These are phyloP conservation scores for Trametes coccinea DNA, from an alignment of 768 basidiomycete genomes.

Conservation along the genomic window DNA sequence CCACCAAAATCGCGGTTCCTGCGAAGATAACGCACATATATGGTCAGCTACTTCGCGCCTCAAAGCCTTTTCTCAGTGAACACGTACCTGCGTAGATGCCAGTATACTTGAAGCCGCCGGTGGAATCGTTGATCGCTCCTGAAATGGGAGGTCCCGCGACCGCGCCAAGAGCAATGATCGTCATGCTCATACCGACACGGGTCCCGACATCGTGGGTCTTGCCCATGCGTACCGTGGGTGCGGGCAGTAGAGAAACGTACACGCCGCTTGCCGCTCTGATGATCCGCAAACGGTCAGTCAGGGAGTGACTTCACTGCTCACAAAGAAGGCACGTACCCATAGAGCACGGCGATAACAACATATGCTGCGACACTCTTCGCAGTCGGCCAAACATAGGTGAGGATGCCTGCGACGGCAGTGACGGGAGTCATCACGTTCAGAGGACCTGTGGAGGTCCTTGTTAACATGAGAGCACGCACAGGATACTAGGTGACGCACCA, in stretches of 20 bases:
- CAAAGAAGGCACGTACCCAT: slow-evolving; percentile 49
- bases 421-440: slow-evolving; percentile 69
- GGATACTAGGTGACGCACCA: slow-evolving; percentile 36
- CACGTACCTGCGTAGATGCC: not conserved
- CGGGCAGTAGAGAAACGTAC: slow-evolving; percentile 55
- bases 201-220: slow-evolving; percentile 45
- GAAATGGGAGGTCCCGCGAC: slow-evolving; percentile 71
- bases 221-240: slow-evolving; percentile 63
- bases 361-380: slow-evolving; percentile 39
- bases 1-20: not conserved
- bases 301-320: no score
- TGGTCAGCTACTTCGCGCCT: no score
- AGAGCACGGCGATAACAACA: slow-evolving; percentile 54
- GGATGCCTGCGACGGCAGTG: slow-evolving; percentile 49
- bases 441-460: slow-evolving; percentile 55
- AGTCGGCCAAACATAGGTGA: slow-evolving; percentile 73
- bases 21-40: not conserved
- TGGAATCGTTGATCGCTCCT: slow-evolving; percentile 58
- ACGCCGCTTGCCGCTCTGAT: slow-evolving; percentile 59
- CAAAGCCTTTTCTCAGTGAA: no score
- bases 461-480: not conserved
- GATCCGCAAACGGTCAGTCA: not conserved
- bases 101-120: slow-evolving; percentile 46
- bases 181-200: slow-evolving; percentile 63
- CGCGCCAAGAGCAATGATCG: slow-evolving; percentile 58